Percentiles rank a stretch among this genome's conserved stretches.
Conservation (phyloP, 163 green algal species). For the Volvox carteri region DNA sequence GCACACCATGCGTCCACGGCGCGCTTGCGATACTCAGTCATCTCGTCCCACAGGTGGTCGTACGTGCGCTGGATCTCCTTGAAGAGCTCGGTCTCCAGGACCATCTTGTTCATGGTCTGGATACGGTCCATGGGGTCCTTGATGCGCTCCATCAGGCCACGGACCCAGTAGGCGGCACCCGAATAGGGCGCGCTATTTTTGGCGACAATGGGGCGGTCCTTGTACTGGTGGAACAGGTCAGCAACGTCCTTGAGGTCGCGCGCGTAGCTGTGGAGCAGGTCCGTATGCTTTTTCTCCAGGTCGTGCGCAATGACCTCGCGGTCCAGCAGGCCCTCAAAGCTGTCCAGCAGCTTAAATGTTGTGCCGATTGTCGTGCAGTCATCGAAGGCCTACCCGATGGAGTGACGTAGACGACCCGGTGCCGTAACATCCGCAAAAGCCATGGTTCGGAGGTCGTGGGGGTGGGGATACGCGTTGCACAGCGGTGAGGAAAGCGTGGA, state of each 20-base stretch:
- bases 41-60: slow-evolving; percentile 73
- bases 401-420: too few species aligned
- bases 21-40: slow-evolving; percentile 82
- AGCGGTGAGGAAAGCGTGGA: too few species aligned
- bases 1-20: slow-evolving; percentile 81
- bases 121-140: slow-evolving; percentile 83
- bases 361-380: slow-evolving; percentile 88
- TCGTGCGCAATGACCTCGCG: slow-evolving; percentile 86
- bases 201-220: slow-evolving; percentile 58
- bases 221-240: slow-evolving; percentile 76
- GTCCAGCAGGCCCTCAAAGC: slow-evolving; percentile 93
- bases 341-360: slow-evolving; percentile 95
- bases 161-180: slow-evolving; percentile 87
- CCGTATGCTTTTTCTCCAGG: slow-evolving; percentile 86
- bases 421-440: too few species aligned
- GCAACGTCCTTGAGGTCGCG: slow-evolving; percentile 82
- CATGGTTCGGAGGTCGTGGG: too few species aligned
- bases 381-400: slow-evolving; percentile 87
- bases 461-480: too few species aligned
- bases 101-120: slow-evolving; percentile 79
- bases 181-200: slow-evolving; percentile 87
- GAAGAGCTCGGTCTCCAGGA: slow-evolving; percentile 80
- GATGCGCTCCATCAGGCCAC: slow-evolving; percentile 86
- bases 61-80: slow-evolving; percentile 79
- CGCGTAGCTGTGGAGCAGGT: slow-evolving; percentile 78